phyloP scores from a whole-genome alignment of 768 basidiomycete genomes.

The Lentinula aciculospora region DNA sequence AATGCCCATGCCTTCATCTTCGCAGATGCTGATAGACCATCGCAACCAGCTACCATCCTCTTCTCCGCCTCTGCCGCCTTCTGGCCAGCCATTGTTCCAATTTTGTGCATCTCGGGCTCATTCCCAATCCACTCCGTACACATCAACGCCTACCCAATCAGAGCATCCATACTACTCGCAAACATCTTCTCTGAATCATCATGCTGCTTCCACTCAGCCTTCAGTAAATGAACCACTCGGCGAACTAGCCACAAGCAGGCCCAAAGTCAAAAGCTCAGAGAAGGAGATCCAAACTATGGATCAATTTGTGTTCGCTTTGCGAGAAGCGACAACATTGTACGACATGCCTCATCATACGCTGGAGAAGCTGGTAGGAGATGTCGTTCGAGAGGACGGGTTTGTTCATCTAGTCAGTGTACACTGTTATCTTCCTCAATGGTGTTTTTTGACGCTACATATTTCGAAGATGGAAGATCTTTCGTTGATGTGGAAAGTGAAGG shows the following conservation, averaged over 20 bases:
- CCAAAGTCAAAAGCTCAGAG: neutral
- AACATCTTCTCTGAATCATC: neutral
- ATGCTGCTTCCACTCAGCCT: neutral
- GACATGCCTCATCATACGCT: constrained; percentile 44
- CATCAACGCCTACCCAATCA: neutral
- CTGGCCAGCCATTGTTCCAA: constrained; percentile 5
- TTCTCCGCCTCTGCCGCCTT: constrained; percentile 11
- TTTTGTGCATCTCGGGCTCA: neutral
- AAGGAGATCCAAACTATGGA: constrained; percentile 6
- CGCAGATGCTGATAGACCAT: constrained; percentile 9
- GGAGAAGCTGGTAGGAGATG: constrained; percentile 51
- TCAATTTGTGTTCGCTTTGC: constrained; percentile 32
- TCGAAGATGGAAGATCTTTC: constrained; percentile 47
- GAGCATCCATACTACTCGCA: neutral
- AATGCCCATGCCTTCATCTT: constrained; percentile 21
- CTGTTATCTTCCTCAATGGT: neutral
- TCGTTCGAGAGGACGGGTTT: constrained; percentile 76
- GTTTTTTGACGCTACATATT: constrained; percentile 3
- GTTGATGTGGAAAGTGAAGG: constrained; percentile 47
- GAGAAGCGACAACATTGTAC: constrained; percentile 45
- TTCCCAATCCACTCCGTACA: neutral
- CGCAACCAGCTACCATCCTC: constrained; percentile 8
- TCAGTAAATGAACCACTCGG: neutral
- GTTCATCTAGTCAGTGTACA: constrained; percentile 57
- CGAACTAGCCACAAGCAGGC: neutral